Conservation (phyloP, 2,329 filamentous ascomycete species). For the Penicillium psychrosexuale region DNA sequence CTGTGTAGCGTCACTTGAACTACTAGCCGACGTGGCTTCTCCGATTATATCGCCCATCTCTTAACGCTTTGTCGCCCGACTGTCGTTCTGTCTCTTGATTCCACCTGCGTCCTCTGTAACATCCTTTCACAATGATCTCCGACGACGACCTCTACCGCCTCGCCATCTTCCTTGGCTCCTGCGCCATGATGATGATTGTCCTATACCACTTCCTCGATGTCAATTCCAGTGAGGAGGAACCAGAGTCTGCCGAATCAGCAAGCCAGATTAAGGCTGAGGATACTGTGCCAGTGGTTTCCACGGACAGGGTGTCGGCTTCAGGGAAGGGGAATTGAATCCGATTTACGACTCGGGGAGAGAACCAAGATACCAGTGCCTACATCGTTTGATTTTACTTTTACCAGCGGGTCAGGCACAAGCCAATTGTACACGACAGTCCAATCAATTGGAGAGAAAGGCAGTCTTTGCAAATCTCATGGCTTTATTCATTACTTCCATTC, state of each 20-base stretch:
- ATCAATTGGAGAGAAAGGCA: background rate
- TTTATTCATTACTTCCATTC: background rate
- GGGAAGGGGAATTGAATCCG: slow-evolving; percentile 2
- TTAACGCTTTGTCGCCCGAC: background rate
- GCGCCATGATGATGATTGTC: slow-evolving; percentile 87
- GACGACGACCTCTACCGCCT: slow-evolving; percentile 88
- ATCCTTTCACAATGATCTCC: slow-evolving; percentile 73
- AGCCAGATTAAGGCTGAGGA: slow-evolving; percentile 11
- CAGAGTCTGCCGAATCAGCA: slow-evolving; percentile 3
- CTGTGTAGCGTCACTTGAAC: background rate
- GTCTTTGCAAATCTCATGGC: background rate
- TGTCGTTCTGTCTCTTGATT: background rate
- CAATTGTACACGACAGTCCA: slow-evolving; percentile 6
- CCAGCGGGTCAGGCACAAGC: background rate
- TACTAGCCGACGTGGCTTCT: slow-evolving; percentile 8
- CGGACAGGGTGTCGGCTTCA: slow-evolving; percentile 7
- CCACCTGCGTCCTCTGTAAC: background rate
- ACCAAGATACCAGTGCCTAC: slow-evolving; percentile 9
- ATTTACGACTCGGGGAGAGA: background rate
- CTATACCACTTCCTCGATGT: slow-evolving; percentile 95
- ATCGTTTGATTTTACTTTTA: slow-evolving; percentile 7
- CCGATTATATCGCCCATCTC: background rate
- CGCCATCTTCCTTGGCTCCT: slow-evolving; percentile 86
- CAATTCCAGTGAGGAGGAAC: slow-evolving; percentile 65
- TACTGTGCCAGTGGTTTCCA: background rate